Percentiles rank a stretch among this genome's conserved stretches.
These are phyloP conservation scores for Saksenaea vasiformis DNA, from an alignment of 371 early-diverging fungal genomes.

Conservation along the genomic window DNA sequence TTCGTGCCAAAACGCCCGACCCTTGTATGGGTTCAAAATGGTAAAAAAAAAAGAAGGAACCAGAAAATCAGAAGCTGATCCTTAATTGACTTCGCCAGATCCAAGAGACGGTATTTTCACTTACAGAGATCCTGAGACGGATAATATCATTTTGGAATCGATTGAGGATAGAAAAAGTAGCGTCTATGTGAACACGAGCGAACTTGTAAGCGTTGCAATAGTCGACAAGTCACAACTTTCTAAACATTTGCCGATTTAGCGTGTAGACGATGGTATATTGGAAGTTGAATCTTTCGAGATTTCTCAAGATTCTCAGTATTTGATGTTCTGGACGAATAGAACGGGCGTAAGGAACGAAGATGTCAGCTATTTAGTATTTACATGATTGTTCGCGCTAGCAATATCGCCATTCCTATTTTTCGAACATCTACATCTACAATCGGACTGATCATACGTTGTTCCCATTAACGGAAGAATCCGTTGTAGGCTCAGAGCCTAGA, in stretches of 20 bases:
- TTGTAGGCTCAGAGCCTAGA: slow-evolving; percentile 26
- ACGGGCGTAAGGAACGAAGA: slow-evolving; percentile 49
- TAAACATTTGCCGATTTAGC: not conserved
- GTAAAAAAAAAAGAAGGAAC: slow-evolving; percentile 19
- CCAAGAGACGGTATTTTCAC: slow-evolving; percentile 53
- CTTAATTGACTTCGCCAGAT: slow-evolving; percentile 6
- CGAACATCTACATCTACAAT: slow-evolving; percentile 77
- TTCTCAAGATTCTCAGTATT: slow-evolving; percentile 77
- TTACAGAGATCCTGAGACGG: slow-evolving; percentile 37
- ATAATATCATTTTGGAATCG: slow-evolving; percentile 50
- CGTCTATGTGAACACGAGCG: slow-evolving; percentile 34
- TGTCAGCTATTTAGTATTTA: not conserved
- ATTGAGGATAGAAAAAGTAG: slow-evolving; percentile 30
- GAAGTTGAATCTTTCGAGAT: slow-evolving; percentile 54
- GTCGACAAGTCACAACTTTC: too few relatives aligned
- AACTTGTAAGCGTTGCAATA: slow-evolving; percentile 27
- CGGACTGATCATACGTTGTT: slow-evolving; percentile 52
- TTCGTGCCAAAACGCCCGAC: slow-evolving; percentile 40
- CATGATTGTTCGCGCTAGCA: slow-evolving; percentile 29
- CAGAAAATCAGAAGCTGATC: not conserved
- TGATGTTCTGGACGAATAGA: slow-evolving; percentile 68
- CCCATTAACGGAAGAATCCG: slow-evolving; percentile 56
- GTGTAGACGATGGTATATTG: slow-evolving; percentile 25
- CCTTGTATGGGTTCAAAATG: slow-evolving; percentile 58
- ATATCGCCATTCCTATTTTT: slow-evolving; percentile 85